Evolutionary conservation across 192 early-diverging fungal species (phyloP), one percentile per base, ranked within the genome.

Genomic region (Borealophlyctis nickersoniae): DNA sequence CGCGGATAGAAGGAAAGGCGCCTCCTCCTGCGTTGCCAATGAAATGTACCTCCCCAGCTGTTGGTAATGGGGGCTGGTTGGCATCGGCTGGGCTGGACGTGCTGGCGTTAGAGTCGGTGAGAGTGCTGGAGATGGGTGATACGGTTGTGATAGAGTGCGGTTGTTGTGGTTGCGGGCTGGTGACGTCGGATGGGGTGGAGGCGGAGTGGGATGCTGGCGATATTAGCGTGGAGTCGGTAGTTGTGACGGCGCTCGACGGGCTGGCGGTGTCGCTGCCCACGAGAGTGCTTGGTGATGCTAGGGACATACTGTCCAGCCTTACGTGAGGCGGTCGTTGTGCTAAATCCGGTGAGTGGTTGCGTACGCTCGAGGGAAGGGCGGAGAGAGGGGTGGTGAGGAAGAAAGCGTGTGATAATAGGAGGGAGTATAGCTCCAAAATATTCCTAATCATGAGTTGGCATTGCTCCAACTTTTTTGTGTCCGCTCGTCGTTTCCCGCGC

Each of bases 391-490:
- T 26, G 2, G 67, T 49, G 28, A 68, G 5, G 50, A 39, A 66
- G 60, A 91, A 80, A 30, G 83, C 74, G 16, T 75, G 58, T 0
- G 81, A 70, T 30, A 91, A 70, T 7, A 90, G 65, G n/a, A 64
- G 68, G 0, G 82, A 75, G 39, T 86, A 89, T 1, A 84, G 66
- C 29, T 87, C 77, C 4, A 87, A 56, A 31, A 92, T 85, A 31
- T 87, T 74, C 22, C 70, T 69, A 5, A 88, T 77, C 83, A 90
- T 88, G 1, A 58, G 71, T 55, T 89, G 78, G 58, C 87, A 89
- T 22, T 83, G 78, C 51, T 84, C 72, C 28, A 89, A 79, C 49
- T 85, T 81, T 57, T 75, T 77, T 23, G 87, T 63, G 62, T 92
- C 90, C 26, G 70, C 59, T 0, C 69, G 58, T 1, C 58, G 35